Conservation (phyloP, 108 stramenopile genomes). For the Skeletonema potamos region DNA sequence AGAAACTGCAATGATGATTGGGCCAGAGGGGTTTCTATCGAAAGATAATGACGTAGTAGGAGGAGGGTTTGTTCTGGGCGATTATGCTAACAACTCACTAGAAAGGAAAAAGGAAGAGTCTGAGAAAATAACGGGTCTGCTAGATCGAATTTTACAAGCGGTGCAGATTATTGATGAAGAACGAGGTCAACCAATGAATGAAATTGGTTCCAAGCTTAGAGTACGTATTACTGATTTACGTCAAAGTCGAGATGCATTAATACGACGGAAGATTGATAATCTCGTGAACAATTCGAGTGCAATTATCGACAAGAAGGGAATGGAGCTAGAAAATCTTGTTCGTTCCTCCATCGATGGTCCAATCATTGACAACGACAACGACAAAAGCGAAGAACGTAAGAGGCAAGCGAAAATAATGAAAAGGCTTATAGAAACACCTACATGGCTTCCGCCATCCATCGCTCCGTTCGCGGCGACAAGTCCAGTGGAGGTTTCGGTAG, state of each 20-base stretch:
- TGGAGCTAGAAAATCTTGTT: constrained; percentile 14
- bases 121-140: constrained; percentile 14
- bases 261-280: constrained; percentile 20
- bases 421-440: constrained; percentile 51
- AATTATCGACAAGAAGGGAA: neutral
- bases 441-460: constrained; percentile 66
- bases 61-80: constrained; percentile 17
- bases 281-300: constrained; percentile 1
- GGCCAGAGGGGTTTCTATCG: constrained; percentile 19
- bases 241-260: constrained; percentile 15
- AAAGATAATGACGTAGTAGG: neutral
- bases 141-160: constrained; percentile 46
- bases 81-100: constrained; percentile 34
- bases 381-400: constrained; percentile 5
- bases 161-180: constrained; percentile 39
- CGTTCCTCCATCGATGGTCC: constrained; percentile 12
- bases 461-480: constrained; percentile 51
- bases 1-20: constrained; percentile 25
- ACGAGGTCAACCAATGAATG: neutral
- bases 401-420: constrained; percentile 30
- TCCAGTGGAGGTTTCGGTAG: constrained; percentile 31
- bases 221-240: constrained; percentile 30
- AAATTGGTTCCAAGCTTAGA: constrained; percentile 17
- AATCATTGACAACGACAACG: neutral
- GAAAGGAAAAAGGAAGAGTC: constrained; percentile 28